Percentiles rank a stretch among this genome's conserved stretches.
phyloP scores from a whole-genome alignment of 2,329 filamentous ascomycete species.

The Blastomyces parvus region DNA sequence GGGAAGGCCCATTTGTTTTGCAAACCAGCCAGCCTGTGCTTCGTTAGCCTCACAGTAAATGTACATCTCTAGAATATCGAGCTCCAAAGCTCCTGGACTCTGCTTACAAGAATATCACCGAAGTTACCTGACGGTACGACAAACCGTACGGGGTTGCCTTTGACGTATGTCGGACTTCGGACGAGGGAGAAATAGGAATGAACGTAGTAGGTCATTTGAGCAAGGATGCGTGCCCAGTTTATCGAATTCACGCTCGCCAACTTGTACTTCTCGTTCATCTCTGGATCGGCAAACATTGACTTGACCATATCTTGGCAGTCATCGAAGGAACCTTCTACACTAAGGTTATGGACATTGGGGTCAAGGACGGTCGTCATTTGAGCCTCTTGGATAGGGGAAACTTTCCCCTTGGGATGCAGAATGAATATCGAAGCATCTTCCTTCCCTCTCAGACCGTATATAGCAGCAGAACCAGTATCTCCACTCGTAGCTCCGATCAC shows the following conservation, averaged over 20 bases:
- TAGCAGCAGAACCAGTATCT: constrained; percentile 84
- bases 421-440: constrained; percentile 97
- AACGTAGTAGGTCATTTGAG: constrained; percentile 97
- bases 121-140: constrained; percentile 96
- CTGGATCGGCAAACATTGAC: constrained; percentile 74
- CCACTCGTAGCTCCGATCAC: constrained; percentile 81
- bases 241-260: constrained; percentile 94
- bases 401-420: constrained; percentile 79
- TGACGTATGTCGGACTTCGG: constrained; percentile 49
- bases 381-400: constrained; percentile 85
- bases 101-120: constrained; percentile 62
- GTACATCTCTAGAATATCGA: not conserved
- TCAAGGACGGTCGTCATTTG: constrained; percentile 96
- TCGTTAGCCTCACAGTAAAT: constrained; percentile 4
- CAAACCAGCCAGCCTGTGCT: constrained; percentile 65
- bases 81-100: not conserved
- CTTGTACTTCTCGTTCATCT: constrained; percentile 71
- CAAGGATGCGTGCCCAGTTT: constrained; percentile 90
- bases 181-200: constrained; percentile 79
- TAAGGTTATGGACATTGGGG: constrained; percentile 83
- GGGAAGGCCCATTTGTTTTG: constrained; percentile 79
- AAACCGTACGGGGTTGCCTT: constrained; percentile 57
- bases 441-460: constrained; percentile 89
- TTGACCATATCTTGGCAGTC: constrained; percentile 98
- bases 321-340: constrained; percentile 80